Conservation (phyloP, 139 green algal genomes). For the Chlamydomonas sp. region DNA sequence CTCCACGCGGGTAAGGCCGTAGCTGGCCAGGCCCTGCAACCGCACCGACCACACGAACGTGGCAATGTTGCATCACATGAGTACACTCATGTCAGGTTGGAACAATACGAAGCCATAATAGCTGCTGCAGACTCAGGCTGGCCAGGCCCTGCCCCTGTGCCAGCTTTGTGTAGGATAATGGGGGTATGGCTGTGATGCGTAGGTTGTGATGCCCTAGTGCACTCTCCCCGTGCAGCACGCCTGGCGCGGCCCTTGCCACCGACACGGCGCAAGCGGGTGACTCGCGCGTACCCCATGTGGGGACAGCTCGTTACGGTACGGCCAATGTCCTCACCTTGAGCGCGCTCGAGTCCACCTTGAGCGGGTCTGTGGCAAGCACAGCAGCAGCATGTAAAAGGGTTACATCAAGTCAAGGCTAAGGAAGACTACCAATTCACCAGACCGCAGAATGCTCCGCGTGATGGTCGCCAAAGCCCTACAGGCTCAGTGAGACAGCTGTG, state of each 20-base stretch:
- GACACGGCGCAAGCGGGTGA: too few species aligned
- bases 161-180: too few species aligned
- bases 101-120: not conserved
- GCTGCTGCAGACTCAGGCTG: not conserved
- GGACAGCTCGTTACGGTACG: not conserved
- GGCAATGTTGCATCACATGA: not conserved
- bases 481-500: too few species aligned
- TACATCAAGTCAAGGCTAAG: not conserved
- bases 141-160: too few species aligned
- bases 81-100: not conserved
- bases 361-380: not conserved
- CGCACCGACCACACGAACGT: not conserved
- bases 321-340: slow-evolving; percentile 30
- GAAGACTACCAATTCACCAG: too few species aligned
- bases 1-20: slow-evolving; percentile 52
- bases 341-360: slow-evolving; percentile 30
- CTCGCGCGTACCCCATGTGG: not conserved
- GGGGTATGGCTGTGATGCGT: too few species aligned
- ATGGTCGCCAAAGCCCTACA: too few species aligned
- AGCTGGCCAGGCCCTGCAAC: slow-evolving; percentile 37
- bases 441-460: too few species aligned
- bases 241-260: too few species aligned
- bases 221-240: too few species aligned
- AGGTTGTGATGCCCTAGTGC: too few species aligned
- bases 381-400: not conserved